These are phyloP conservation scores for Epichloe uncinata DNA, from an alignment of 2,329 filamentous ascomycete genomes.

Conservation along the genomic window DNA sequence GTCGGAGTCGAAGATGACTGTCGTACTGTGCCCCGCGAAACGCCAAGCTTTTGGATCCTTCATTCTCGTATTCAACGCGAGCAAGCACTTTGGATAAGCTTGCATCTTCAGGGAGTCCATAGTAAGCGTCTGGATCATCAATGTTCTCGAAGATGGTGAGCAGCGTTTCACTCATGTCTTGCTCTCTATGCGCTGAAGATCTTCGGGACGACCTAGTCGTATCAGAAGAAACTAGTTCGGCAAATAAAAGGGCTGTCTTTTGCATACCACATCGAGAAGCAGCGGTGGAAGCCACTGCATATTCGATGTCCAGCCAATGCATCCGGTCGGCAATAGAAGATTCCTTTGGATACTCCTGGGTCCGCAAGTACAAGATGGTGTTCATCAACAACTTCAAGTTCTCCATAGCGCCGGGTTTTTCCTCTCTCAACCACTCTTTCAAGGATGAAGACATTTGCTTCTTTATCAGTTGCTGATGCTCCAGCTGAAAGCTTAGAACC, in stretches of 20 bases:
- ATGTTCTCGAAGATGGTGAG: constrained; percentile 80
- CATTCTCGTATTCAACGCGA: constrained; percentile 77
- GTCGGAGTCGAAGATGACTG: constrained; percentile 56
- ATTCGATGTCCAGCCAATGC: constrained; percentile 78
- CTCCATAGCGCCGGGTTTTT: constrained; percentile 30
- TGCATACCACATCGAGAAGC: constrained; percentile 72
- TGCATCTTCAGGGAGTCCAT: constrained; percentile 70
- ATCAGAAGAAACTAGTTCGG: constrained; percentile 56
- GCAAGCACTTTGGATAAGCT: constrained; percentile 66
- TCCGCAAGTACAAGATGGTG: constrained; percentile 75
- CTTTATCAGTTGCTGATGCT: constrained; percentile 45
- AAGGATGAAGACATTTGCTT: constrained; percentile 52
- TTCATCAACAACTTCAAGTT: constrained; percentile 65
- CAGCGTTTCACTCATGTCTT: constrained; percentile 53
- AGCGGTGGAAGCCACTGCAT: constrained; percentile 52
- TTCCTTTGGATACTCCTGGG: constrained; percentile 63
- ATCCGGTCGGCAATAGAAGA: constrained; percentile 64
- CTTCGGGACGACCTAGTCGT: constrained; percentile 46
- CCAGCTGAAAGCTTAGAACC: constrained; percentile 55
- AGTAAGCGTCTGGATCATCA: constrained; percentile 92
- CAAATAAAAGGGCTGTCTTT: constrained; percentile 72
- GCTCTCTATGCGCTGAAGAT: constrained; percentile 43
- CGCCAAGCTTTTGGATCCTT: constrained; percentile 74
- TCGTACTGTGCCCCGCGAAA: constrained; percentile 89
- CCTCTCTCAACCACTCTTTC: constrained; percentile 45